These are phyloP conservation scores for Diaporthe caulivora DNA, from an alignment of 2,329 filamentous ascomycete genomes.

Conservation along the genomic window DNA sequence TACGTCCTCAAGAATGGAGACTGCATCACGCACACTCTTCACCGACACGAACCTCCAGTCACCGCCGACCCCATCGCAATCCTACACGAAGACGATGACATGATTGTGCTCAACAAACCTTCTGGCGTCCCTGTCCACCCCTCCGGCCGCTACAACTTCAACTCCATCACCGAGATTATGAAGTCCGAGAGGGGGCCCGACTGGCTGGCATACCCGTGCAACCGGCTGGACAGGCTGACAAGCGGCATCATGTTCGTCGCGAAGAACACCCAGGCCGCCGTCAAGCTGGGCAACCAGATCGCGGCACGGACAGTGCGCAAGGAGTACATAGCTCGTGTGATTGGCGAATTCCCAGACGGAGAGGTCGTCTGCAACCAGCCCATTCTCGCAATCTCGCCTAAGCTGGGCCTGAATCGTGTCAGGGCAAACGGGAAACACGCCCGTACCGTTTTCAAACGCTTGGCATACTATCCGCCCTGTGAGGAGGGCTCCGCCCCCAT, in stretches of 20 bases:
- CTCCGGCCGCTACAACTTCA: slow-evolving; percentile 94
- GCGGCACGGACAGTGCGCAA: slow-evolving; percentile 87
- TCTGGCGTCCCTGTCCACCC: slow-evolving; percentile 95
- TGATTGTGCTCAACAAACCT: slow-evolving; percentile 98
- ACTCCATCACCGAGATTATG: slow-evolving; percentile 95
- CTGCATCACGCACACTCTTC: slow-evolving; percentile 90
- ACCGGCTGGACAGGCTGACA: slow-evolving; percentile 92
- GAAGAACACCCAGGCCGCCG: slow-evolving; percentile 85
- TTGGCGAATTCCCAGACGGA: slow-evolving; percentile 90
- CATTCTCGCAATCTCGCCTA: slow-evolving; percentile 93
- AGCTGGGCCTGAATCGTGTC: slow-evolving; percentile 94
- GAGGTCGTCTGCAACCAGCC: slow-evolving; percentile 94
- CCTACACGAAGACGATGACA: slow-evolving; percentile 90
- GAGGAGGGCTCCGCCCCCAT: slow-evolving; percentile 43
- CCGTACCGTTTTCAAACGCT: slow-evolving; percentile 88
- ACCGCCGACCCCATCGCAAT: slow-evolving; percentile 83
- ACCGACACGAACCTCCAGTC: slow-evolving; percentile 95
- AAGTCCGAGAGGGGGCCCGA: slow-evolving; percentile 74
- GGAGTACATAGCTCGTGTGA: slow-evolving; percentile 93
- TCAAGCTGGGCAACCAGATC: slow-evolving; percentile 81
- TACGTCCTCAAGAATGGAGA: slow-evolving; percentile 89
- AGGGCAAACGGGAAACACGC: slow-evolving; percentile 92
- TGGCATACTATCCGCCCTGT: slow-evolving; percentile 84
- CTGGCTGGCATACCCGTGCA: slow-evolving; percentile 79
- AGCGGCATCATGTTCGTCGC: slow-evolving; percentile 99